Evolutionary conservation across 2,329 filamentous ascomycete species (phyloP), one percentile per base, ranked within the genome.

Genomic region (Arthroderma sp.): DNA sequence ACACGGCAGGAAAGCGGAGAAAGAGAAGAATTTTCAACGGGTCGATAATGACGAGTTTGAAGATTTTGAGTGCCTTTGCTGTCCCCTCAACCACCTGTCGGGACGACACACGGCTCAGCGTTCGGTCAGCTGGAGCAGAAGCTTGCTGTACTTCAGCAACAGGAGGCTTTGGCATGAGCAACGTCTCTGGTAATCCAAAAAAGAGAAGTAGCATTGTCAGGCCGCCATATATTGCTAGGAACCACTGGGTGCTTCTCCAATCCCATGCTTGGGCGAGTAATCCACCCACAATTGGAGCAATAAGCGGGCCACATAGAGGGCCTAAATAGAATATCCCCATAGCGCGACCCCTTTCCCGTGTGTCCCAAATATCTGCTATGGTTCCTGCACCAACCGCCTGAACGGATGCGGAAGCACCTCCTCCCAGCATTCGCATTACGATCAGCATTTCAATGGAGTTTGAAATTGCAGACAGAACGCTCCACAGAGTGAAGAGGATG

Each of bases 301-400:
- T 61, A 9, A 91, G 63, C 0, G 85, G 85, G 0, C 84, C 85
- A 40, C 79, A 73, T 6, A 91, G 63, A 0, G 85, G 85, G 0
- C 85, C 85, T 0, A 91, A 71, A 54, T 88, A 91, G 62, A 89
- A 91, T 36, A 84, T 71, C 2, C 82, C 77, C 84, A 91, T 91
- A n/a, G 85, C 85, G 10, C 68, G 69, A 2, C 85, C 85, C 41
- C 85, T 70, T 59, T 89, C 80, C 40, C 68, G 71, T 0, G 78
- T 63, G 50, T 85, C 81, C 81, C 84, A 93, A 8, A 89, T 71
- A 57, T 91, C 85, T 38, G 85, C 80, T 47, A 91, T 84, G 2
- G 85, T 88, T 4, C 85, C 85, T 1, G 84, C 84, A 4, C 85
- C 85, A 5, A 91, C 84, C 5, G 85, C 81, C 59, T 89, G 85